Evolutionary conservation across 2,329 filamentous ascomycete species (phyloP), one percentile per base, ranked within the genome.

Genomic region (Sarocladium strictum): DNA sequence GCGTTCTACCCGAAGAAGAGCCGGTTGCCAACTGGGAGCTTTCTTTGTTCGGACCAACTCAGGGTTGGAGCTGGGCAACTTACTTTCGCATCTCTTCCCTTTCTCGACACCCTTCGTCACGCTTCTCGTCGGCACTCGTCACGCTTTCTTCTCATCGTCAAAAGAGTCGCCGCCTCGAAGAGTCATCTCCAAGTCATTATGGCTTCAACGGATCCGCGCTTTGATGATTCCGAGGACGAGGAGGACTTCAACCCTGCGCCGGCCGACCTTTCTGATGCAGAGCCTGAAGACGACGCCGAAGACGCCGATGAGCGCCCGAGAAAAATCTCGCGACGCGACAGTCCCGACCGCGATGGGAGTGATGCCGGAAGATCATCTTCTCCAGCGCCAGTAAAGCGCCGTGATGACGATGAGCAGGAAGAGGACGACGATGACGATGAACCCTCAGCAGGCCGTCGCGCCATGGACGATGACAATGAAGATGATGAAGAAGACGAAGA

Each of bases 161-260:
- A 47, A 49, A n/a, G 45, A 29, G 24, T 27, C 27, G 23, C 9
- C 10, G 23, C 17, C 9, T 21, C 27, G 3, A 10, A 6, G 3
- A 6, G 19, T 24, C 26, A 12, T 14, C 12, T 15, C 11, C 7
- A 33, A 33, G 24, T 51, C 61, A 72, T 63, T 56, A 80, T 81
- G 77, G 71, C 76, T 57, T 71, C 72, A 38, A 74, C 71, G 63
- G 72, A 77, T 54, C 69, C 65, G 61, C 74, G 75, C 58, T 79
- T 75, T 64, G 77, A 83, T 63, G 82, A 85, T 58, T 85, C 81
- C 57, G 87, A 89, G 55, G 89, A 94, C 52, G 91, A 95, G 62
- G 86, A 89, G 57, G 87, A 93, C 68, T 96, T 97, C 79, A 96
- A 96, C 69, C 92, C 91, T 52, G 83, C 80, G 50, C 86, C 87